Evolutionary conservation across 1,284 basidiomycete species (phyloP), one percentile per base, ranked within the genome.

Genomic region (Malassezia furfur): DNA sequence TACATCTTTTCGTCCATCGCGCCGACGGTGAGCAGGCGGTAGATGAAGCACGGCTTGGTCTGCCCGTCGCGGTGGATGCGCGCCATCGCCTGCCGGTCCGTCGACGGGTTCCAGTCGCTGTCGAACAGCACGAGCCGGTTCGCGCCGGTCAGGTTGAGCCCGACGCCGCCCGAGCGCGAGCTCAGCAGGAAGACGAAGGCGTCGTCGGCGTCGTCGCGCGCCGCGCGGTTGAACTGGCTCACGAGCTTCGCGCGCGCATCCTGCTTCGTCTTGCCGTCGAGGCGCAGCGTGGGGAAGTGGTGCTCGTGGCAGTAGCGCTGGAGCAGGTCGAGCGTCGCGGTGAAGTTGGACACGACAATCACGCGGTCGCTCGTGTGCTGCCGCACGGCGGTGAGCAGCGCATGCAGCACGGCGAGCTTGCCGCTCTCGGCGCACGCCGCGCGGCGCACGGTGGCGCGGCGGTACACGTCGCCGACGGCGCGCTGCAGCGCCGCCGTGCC

Each of bases 111-210:
- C 89, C 94, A 99, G 72, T 98, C 93, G 47, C 87, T 90, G 75
- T 99, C 93, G 58, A 82, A 78, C 25, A 67, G 47, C 61, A 98
- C 87, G 17, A 98, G 79, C 14, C 93, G 83, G 74, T 98, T 98
- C 2, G 93, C 93, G 7, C 93, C 93, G 68, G 96, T 96, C 61
- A 98, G 80, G 73, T 98, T 98, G 80, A 98, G 93, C 70, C 94
- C 91, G 66, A 91, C 96, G 66, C 93, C 93, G 59, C 93, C 93
- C 36, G 94, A 91, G 77, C 96, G 96, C 63, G 88, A 91, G 75
- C 88, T 91, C 15, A 99, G 81, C 50, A 99, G 78, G 78, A 99
- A 98, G 43, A 98, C 82, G 70, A 96, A 79, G 57, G 70, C n/a
- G 54, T 38, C 48, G 37, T 58, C 58, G 21, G 39, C 50, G 10